Base-by-base conservation (phyloP, 139 green algal genomes). In the Chlorella sp. region DNA sequence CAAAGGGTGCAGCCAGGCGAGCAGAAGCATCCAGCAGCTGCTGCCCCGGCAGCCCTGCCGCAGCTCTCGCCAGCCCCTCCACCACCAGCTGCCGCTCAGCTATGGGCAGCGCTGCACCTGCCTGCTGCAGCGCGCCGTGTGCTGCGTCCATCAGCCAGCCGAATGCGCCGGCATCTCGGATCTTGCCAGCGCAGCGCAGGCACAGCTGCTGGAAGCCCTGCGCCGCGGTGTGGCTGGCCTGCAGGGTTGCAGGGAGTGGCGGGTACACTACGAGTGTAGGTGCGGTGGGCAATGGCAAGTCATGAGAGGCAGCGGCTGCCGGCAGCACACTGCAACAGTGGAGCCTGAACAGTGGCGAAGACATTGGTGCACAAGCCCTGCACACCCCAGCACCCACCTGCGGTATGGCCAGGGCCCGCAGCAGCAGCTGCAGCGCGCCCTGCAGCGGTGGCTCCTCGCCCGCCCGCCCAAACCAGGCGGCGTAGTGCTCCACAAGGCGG, bases 11-110 rank as follows among this genome's bases (percentile, higher is more conserved):
- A 20, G 84, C 84, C 25, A 88, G 69, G 7, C n/a, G n/a, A 2
- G 73, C 56, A 2, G 74, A 63, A 75, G 81, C 63, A 16, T 60
- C 55, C 56, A 30, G 86, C 88, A 69, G 86, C 84, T 51, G 72
- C 76, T 78, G 81, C 32, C 74, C 60, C 3, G 65, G 67, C 51
- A 93, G 82, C 55, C 41, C 34, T 0, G 89, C 88, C 20, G 88
- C 90, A 1, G 96, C 71, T 3, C 93, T 80, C 4, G 90, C 91
- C 21, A 96, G 70, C 2, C 91, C 93, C 80, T 96, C 93, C 57
- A 94, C 87, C 56, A 96, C 74, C 11, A 91, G 81, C 51, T 64
- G 51, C 9, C 88, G 73, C 60, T 94, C 85, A 12, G 88, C 88
- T 11, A 91, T 56, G 11, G 62, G 56, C 75, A 90, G 71, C 4